A percentile compares a stretch with the other conserved stretches of the same genome.
phyloP scores from a whole-genome alignment of 1,284 basidiomycete genomes.

The Cryptococcus sp. region DNA sequence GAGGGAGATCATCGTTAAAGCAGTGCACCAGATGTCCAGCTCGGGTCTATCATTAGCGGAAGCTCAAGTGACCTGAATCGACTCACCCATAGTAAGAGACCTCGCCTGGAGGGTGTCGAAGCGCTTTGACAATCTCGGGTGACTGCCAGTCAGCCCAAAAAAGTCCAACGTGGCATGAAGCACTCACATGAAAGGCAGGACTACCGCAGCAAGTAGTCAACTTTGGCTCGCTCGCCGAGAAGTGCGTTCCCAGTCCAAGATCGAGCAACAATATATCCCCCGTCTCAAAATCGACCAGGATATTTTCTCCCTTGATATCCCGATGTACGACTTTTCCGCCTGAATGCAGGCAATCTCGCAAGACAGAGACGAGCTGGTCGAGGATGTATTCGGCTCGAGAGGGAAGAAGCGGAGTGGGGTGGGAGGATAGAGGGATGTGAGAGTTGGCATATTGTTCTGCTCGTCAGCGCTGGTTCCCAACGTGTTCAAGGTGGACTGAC shows the following conservation, averaged over 20 bases:
- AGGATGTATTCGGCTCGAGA: conserved; percentile 51
- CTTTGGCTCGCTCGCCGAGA: conserved; percentile 52
- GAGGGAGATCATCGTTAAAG: conserved; percentile 52
- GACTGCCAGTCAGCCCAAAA: conserved; percentile 32
- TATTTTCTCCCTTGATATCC: conserved; percentile 52
- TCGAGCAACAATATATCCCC: conserved; percentile 50
- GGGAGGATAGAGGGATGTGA: conserved; percentile 28
- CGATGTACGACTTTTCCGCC: conserved; percentile 53
- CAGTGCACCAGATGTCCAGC: conserved; percentile 56
- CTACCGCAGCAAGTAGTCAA: conserved; percentile 56
- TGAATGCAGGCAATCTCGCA: conserved; percentile 51
- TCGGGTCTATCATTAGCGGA: conserved; percentile 48
- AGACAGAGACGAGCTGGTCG: conserved; percentile 53
- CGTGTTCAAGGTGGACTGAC: conserved; percentile 20
- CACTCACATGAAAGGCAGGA: conserved; percentile 49
- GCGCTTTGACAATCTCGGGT: conserved; percentile 53
- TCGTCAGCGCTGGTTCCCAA: conserved; percentile 14
- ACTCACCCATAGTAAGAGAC: conserved; percentile 49
- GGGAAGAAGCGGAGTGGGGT: conserved; percentile 42
- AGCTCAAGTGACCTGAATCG: not conserved
- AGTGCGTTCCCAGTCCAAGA: conserved; percentile 55
- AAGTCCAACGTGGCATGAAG: not conserved
- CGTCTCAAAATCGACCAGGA: conserved; percentile 40
- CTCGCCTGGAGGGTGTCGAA: conserved; percentile 49
- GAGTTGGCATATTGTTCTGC: conserved; percentile 32